These are phyloP conservation scores for Diaporthe caulivora DNA, from an alignment of 2,329 filamentous ascomycete species.

Conservation along the genomic window DNA sequence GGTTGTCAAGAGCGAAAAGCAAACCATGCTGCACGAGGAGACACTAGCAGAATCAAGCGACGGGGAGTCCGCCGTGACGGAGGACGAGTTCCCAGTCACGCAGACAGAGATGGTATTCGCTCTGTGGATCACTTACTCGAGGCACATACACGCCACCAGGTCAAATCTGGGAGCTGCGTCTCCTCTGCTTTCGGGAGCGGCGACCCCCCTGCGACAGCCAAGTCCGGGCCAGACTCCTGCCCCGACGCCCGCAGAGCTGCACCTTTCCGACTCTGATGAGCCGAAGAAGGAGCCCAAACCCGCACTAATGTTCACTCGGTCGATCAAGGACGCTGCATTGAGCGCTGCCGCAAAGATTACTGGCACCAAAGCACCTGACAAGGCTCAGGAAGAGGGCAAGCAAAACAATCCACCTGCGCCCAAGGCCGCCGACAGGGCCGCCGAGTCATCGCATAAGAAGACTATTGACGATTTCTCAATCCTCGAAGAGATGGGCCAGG, in stretches of 20 bases:
- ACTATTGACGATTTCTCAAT: slow-evolving; percentile 91
- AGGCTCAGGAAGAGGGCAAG: slow-evolving; percentile 42
- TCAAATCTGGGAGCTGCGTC: slow-evolving; percentile 71
- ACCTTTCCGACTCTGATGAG: slow-evolving; percentile 63
- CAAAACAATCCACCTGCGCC: slow-evolving; percentile 28
- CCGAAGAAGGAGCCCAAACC: slow-evolving; percentile 57
- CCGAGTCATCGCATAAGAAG: slow-evolving; percentile 72
- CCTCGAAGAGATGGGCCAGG: slow-evolving; percentile 97
- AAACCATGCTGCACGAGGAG: slow-evolving; percentile 70
- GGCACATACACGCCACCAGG: slow-evolving; percentile 85
- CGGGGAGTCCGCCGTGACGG: slow-evolving; percentile 59
- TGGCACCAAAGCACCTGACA: slow-evolving; percentile 46
- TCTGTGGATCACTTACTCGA: slow-evolving; percentile 96
- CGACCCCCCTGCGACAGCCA: slow-evolving; percentile 82
- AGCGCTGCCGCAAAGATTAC: slow-evolving; percentile 67
- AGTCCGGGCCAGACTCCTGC: slow-evolving; percentile 79
- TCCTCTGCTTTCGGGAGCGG: slow-evolving; percentile 71
- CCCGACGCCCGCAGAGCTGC: slow-evolving; percentile 68
- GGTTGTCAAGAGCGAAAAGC: slow-evolving; percentile 89
- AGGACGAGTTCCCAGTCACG: slow-evolving; percentile 60
- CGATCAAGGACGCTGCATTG: slow-evolving; percentile 68
- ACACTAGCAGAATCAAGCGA: slow-evolving; percentile 74
- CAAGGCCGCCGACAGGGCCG: slow-evolving; percentile 52
- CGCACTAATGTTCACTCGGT: slow-evolving; percentile 64
- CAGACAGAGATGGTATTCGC: slow-evolving; percentile 89